Evolutionary conservation across 345 rosid genomes (phyloP), one percentile per base, ranked within the genome.

Genomic region (Melaleuca quinquenervia): DNA sequence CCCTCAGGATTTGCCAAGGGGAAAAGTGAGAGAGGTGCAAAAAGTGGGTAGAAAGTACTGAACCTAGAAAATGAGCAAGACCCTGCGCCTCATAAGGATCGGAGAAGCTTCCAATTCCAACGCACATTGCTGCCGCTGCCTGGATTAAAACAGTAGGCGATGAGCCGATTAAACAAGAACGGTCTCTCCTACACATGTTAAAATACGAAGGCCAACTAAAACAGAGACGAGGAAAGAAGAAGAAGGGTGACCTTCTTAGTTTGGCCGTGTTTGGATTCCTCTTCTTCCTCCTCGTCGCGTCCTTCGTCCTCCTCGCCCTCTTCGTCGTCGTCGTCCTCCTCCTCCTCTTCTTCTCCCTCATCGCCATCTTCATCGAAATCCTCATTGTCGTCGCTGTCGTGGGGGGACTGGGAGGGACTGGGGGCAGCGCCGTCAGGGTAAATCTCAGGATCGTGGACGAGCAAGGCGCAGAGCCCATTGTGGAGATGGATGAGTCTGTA

Each of bases 61-160:
- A 87, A 97, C 99, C 99, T 92, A 97, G 93, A 93, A 97, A 97
- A 91, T 97, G 99, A 84, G 98, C 98, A 7, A 97, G 92, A 45
- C 99, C 99, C 91, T 96, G 98, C n/a, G 98, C 98, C 90, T 96
- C 98, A 14, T 89, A 86, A 87, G 99, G 99, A 86, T 97, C 99
- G 88, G 91, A 93, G 92, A 97, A 96, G 95, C 99, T 97, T 29
- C 99, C 99, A 93, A 96, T 92, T 82, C 94, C 95, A 44, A 97
- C 98, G 88, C 98, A 96, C 99, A 97, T 95, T 84, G 99, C 99
- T 56, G 99, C 99, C 55, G 99, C 99, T 56, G 99, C 99, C 99
- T 97, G 89, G 62, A 82, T 85, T 55, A 6, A 82, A 29, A 84
- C n/a, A 82, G 53, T 29, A 50, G 22, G 52, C 24, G 60, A n/a